Conservation (phyloP, 371 early-diverging fungal species). For the Actinomortierella wolfii region DNA sequence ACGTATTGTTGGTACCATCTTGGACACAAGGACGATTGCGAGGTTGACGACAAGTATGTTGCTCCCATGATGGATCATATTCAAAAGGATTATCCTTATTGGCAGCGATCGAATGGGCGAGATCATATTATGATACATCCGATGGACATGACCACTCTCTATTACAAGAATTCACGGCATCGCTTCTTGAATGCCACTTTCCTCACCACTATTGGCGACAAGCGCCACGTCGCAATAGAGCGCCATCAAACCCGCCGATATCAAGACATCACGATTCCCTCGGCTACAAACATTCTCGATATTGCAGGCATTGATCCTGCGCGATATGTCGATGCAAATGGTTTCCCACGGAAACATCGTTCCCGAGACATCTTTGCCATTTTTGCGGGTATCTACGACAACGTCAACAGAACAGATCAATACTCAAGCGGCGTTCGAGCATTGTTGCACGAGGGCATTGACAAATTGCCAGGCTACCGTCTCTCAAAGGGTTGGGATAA, state of each 20-base stretch:
- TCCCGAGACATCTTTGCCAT: constrained; percentile 51
- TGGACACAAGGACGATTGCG: constrained; percentile 49
- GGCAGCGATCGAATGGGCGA: constrained; percentile 53
- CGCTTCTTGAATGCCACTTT: constrained; percentile 55
- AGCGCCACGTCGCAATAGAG: constrained; percentile 29
- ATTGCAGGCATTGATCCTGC: constrained; percentile 44
- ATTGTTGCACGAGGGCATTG: constrained; percentile 49
- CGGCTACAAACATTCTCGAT: constrained; percentile 53
- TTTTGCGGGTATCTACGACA: constrained; percentile 56
- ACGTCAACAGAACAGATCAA: constrained; percentile 47
- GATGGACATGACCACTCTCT: constrained; percentile 57
- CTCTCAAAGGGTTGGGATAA: constrained; percentile 48
- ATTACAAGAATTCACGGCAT: constrained; percentile 43
- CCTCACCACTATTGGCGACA: constrained; percentile 58
- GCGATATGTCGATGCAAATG: constrained; percentile 39
- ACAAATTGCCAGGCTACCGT: constrained; percentile 52
- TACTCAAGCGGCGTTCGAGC: constrained; percentile 62
- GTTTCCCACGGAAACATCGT: constrained; percentile 44
- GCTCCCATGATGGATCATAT: constrained; percentile 59
- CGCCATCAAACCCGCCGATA: constrained; percentile 51
- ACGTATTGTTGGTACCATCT: constrained; percentile 49
- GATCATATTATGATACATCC: constrained; percentile 61
- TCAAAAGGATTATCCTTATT: constrained; percentile 53
- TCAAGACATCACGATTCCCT: constrained; percentile 60
- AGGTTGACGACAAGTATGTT: constrained; percentile 54